Evolutionary conservation across 495 filamentous ascomycete genomes (phyloP).

Genomic region (Podospora pseudocomata): DNA sequence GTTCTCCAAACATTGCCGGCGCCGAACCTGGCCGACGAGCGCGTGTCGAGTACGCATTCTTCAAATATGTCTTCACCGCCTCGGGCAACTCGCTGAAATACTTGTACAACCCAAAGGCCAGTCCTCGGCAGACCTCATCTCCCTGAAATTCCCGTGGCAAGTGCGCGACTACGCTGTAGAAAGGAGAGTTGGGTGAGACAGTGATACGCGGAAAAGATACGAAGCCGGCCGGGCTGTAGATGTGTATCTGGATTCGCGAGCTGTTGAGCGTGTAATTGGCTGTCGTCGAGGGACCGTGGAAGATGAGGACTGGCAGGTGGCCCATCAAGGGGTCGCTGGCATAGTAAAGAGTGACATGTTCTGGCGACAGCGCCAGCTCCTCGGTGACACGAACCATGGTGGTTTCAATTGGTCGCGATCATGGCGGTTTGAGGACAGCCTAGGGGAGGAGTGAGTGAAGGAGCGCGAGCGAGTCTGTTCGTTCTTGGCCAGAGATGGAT

Average conservation of each 20-base stretch:
- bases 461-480: too few species aligned
- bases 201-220: slow-evolving; percentile 85
- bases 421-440: slow-evolving; percentile 22
- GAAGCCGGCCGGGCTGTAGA: slow-evolving; percentile 84
- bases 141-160: slow-evolving; percentile 93
- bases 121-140: slow-evolving; percentile 79
- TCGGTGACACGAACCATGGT: slow-evolving; percentile 66
- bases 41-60: slow-evolving; percentile 44
- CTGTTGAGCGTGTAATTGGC: slow-evolving; percentile 80
- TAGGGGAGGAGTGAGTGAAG: not conserved
- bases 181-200: slow-evolving; percentile 88
- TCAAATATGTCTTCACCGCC: slow-evolving; percentile 60
- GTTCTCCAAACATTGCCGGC: slow-evolving; percentile 75
- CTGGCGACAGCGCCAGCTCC: slow-evolving; percentile 65
- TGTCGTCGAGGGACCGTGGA: slow-evolving; percentile 80
- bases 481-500: not conserved
- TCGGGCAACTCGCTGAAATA: slow-evolving; percentile 88
- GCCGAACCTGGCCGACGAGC: slow-evolving; percentile 54
- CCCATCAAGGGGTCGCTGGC: slow-evolving; percentile 72
- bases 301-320: slow-evolving; percentile 70
- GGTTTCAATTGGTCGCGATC: slow-evolving; percentile 43
- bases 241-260: slow-evolving; percentile 87
- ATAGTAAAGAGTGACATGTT: slow-evolving; percentile 76
- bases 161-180: slow-evolving; percentile 86
- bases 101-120: slow-evolving; percentile 87